Evolutionary conservation across 305 asterid genomes (phyloP).

Genomic region (Coffea humblotiana): DNA sequence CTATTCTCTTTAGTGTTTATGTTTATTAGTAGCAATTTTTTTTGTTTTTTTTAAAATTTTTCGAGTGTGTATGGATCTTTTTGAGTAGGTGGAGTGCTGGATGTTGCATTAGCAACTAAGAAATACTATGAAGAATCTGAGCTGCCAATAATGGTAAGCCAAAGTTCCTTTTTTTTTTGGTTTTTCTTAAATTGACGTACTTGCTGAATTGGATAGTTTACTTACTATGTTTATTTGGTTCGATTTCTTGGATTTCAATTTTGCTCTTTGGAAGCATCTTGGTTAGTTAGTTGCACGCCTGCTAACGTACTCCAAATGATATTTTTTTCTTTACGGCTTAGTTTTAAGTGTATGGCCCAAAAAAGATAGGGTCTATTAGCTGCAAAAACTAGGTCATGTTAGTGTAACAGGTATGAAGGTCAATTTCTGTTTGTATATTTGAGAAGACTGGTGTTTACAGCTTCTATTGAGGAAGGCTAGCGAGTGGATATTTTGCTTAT

Average conservation of each 20-base stretch:
- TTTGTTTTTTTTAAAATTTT: too few species aligned
- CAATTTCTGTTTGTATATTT: background rate
- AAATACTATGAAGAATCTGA: slow-evolving; percentile 56
- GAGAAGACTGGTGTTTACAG: background rate
- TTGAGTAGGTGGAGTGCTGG: slow-evolving; percentile 72
- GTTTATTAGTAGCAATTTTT: background rate
- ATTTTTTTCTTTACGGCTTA: background rate
- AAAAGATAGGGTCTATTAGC: background rate
- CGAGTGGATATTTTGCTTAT: background rate
- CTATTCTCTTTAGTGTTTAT: background rate
- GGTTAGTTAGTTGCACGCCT: background rate
- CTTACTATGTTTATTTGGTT: background rate
- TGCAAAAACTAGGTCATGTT: background rate
- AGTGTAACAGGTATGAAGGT: background rate
- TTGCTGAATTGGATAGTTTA: too few species aligned
- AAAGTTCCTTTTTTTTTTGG: background rate
- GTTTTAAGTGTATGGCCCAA: background rate
- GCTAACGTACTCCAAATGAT: background rate
- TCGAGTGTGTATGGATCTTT: background rate
- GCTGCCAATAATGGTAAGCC: slow-evolving; percentile 66
- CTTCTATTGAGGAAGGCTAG: background rate
- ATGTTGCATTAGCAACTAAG: slow-evolving; percentile 64
- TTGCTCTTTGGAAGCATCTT: background rate
- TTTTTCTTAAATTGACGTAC: too few species aligned
- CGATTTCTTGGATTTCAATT: background rate